A percentile compares a stretch with the other conserved stretches of the same genome.
phyloP scores from a whole-genome alignment of 371 early-diverging fungal genomes.

The Chytridiales sp. region DNA sequence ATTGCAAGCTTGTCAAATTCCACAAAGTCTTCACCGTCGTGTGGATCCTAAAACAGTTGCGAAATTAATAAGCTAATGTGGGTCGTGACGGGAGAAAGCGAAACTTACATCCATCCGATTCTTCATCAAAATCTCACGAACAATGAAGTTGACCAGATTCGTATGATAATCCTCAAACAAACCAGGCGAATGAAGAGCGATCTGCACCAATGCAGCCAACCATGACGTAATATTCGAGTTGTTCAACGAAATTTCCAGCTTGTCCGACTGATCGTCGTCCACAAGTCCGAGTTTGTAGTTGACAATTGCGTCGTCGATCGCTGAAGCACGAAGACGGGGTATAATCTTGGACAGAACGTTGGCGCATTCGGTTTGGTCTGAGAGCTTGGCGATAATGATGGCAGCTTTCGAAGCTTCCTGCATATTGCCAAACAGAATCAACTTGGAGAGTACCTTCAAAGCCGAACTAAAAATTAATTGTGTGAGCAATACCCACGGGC shows the following conservation, averaged over 20 bases:
- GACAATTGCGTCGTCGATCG: constrained; percentile 1
- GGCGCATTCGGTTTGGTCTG: neutral
- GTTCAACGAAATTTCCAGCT: no score
- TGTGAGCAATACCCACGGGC: neutral
- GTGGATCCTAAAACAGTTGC: constrained; percentile 17
- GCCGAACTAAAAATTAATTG: constrained; percentile 10
- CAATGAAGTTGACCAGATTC: constrained; percentile 54
- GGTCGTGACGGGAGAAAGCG: no score
- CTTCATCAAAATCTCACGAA: constrained; percentile 56
- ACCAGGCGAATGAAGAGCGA: constrained; percentile 55
- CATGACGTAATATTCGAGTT: constrained; percentile 47
- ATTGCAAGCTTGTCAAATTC: constrained; percentile 52
- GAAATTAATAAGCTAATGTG: no score
- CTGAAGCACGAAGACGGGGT: neutral
- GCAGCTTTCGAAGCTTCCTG: constrained; percentile 46
- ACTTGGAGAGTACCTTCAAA: constrained; percentile 44
- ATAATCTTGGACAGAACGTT: constrained; percentile 12
- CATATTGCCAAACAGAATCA: constrained; percentile 50
- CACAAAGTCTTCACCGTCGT: constrained; percentile 57
- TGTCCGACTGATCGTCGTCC: no score
- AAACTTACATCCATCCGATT: constrained; percentile 32
- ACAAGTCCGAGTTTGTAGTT: neutral
- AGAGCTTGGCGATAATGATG: constrained; percentile 31
- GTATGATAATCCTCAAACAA: constrained; percentile 48
- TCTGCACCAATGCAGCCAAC: constrained; percentile 56